Base-by-base conservation (phyloP, 805 yeast genomes). In the Kodamaea kakaduensis region DNA sequence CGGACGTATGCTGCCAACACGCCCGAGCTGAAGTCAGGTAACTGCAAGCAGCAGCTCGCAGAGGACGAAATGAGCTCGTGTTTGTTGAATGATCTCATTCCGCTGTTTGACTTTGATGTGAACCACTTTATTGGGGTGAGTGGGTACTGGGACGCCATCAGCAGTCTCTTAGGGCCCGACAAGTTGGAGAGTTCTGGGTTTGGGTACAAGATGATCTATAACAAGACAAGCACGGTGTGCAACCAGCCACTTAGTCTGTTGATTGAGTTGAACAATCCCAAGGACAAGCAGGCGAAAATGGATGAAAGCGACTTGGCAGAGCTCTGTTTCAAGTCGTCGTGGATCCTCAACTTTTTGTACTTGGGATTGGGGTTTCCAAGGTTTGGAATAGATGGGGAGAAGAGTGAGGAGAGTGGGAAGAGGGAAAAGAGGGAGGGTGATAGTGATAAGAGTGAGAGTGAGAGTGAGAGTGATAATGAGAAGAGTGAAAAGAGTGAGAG, bases 141-240 rank as follows among this genome's bases (percentile, higher is more conserved):
- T 41, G 84, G 83, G 4, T 78, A 78, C 50, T 78, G 82, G 78
- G 78, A 78, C 46, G 72, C 79, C 4, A 61, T 78, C 25, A 67
- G 69, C n/a, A 62, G 66, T 32, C 56, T 77, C 24, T 31, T 31
- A 17, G 26, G 25, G 2, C 26, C 30, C 5, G 24, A 28, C 8
- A 14, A 18, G 8, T 17, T 24, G 3, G 17, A 23, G 4, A 29
- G 17, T 14, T 36, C 57, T 34, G 50, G 62, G n/a, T 76, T 74
- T 44, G 67, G 73, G 39, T 73, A 73, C 42, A 53, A 53, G 15
- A 47, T 58, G 25, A 71, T 70, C 40, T 69, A 63, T 46, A 47
- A 47, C 17, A 64, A 69, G 31, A 73, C 84, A 0, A 48, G 60
- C 9, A 64, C 63, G 34, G 48, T 76, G 1, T 79, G 85, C 47